These are phyloP conservation scores for Kwoniella shivajii DNA, from an alignment of 1,284 basidiomycete genomes.

Conservation along the genomic window DNA sequence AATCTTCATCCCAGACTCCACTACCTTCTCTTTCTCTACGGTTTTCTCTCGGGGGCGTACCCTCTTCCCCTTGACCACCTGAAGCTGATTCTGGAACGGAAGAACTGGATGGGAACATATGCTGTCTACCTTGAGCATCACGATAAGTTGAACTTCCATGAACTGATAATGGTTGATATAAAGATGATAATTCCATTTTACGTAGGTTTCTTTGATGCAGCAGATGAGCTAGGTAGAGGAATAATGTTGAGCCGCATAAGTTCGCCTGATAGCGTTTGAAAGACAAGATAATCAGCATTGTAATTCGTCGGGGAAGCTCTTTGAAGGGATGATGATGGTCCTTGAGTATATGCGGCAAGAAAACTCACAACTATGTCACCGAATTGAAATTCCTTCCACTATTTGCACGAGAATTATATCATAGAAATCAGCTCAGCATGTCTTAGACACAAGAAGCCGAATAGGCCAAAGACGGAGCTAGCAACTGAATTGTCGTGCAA, in stretches of 20 bases:
- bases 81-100: neutral
- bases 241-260: slow-evolving; percentile 46
- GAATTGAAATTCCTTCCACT: slow-evolving; percentile 52
- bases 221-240: slow-evolving; percentile 48
- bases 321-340: too few relatives aligned
- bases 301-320: too few relatives aligned
- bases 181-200: slow-evolving; percentile 38
- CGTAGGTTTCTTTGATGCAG: slow-evolving; percentile 32
- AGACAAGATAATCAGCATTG: too few relatives aligned
- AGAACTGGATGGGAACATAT: slow-evolving; percentile 27
- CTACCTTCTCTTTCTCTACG: slow-evolving; percentile 18
- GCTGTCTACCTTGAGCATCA: slow-evolving; percentile 47
- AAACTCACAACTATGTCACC: slow-evolving; percentile 45
- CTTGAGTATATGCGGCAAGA: too few relatives aligned
- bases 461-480: too few relatives aligned
- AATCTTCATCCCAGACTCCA: slow-evolving; percentile 46
- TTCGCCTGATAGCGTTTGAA: slow-evolving; percentile 37
- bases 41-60: neutral
- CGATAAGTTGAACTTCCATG: slow-evolving; percentile 35
- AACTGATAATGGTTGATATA: slow-evolving; percentile 49
- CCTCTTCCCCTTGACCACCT: neutral
- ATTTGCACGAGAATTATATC: neutral
- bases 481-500: too few relatives aligned
- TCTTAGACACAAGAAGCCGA: too few relatives aligned
- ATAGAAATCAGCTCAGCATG: too few relatives aligned